These are phyloP conservation scores for Lachnellula hyalina DNA, from an alignment of 2,329 filamentous ascomycete genomes.

Conservation along the genomic window DNA sequence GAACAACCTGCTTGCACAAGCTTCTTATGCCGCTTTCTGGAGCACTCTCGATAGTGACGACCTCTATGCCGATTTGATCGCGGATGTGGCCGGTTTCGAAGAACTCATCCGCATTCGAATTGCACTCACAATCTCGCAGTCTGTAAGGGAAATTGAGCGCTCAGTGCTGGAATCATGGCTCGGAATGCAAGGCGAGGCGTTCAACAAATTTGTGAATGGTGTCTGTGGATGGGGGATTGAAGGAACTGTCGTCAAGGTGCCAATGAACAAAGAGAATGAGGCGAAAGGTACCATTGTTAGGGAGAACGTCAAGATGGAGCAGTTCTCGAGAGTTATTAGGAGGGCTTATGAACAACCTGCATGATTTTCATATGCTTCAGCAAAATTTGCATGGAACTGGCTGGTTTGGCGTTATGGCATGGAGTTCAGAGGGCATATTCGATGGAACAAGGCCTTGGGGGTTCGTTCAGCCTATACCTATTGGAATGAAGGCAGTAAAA, in stretches of 20 bases:
- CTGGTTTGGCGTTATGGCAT: conserved; percentile 10
- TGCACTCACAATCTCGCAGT: conserved; percentile 77
- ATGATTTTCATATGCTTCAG: conserved; percentile 32
- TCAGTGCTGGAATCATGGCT: conserved; percentile 70
- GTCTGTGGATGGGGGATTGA: conserved; percentile 81
- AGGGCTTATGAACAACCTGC: conserved; percentile 81
- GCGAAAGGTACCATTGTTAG: conserved; percentile 91
- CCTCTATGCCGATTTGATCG: conserved; percentile 89
- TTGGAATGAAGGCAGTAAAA: neutral
- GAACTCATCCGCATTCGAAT: conserved; percentile 88
- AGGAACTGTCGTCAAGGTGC: conserved; percentile 63
- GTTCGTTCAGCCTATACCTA: neutral
- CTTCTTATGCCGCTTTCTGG: conserved; percentile 93
- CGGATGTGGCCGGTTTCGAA: conserved; percentile 92
- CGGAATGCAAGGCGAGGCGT: conserved; percentile 61
- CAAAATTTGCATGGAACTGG: conserved; percentile 24
- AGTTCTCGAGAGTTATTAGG: conserved; percentile 74
- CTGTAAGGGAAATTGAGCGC: conserved; percentile 67
- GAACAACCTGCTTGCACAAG: conserved; percentile 77
- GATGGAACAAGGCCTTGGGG: conserved; percentile 12
- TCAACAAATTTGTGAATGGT: conserved; percentile 75
- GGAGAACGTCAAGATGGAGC: conserved; percentile 90
- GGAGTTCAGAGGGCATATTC: conserved; percentile 19
- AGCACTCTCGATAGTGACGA: conserved; percentile 87
- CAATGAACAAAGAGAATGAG: conserved; percentile 94